phyloP scores from a whole-genome alignment of 768 basidiomycete genomes.

The Naganishia randhawae region DNA sequence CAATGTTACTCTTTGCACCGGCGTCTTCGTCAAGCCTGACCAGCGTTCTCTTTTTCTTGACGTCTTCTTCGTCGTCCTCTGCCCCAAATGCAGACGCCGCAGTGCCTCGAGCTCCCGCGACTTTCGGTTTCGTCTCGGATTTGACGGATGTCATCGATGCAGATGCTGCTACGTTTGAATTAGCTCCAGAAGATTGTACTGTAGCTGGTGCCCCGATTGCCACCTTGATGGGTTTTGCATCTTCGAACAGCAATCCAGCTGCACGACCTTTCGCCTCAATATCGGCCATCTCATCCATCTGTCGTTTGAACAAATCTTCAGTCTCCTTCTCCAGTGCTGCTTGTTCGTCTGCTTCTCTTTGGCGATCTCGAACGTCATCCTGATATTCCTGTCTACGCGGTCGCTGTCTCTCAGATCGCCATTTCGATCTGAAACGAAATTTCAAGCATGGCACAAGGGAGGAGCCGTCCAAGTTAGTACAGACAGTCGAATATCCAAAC shows the following conservation, averaged over 20 bases:
- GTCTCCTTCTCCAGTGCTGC: constrained; percentile 84
- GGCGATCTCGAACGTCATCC: constrained; percentile 75
- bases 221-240: constrained; percentile 82
- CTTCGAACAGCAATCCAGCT: constrained; percentile 82
- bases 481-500: neutral
- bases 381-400: constrained; percentile 68
- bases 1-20: constrained; percentile 21
- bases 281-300: constrained; percentile 94
- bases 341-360: constrained; percentile 77
- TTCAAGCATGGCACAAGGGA: constrained; percentile 5
- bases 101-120: constrained; percentile 45
- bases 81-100: constrained; percentile 62
- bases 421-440: constrained; percentile 67
- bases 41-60: constrained; percentile 73
- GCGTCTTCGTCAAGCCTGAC: constrained; percentile 68
- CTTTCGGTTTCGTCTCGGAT: constrained; percentile 55
- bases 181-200: constrained; percentile 40
- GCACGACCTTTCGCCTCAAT: constrained; percentile 85
- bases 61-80: constrained; percentile 85
- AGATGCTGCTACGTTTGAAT: constrained; percentile 41
- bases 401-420: constrained; percentile 73
- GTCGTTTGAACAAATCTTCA: constrained; percentile 85
- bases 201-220: constrained; percentile 61
- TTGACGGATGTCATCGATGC: constrained; percentile 1
- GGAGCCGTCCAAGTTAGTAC: neutral